These are phyloP conservation scores for Suillus weaverae DNA, from an alignment of 768 basidiomycete species.

Conservation along the genomic window DNA sequence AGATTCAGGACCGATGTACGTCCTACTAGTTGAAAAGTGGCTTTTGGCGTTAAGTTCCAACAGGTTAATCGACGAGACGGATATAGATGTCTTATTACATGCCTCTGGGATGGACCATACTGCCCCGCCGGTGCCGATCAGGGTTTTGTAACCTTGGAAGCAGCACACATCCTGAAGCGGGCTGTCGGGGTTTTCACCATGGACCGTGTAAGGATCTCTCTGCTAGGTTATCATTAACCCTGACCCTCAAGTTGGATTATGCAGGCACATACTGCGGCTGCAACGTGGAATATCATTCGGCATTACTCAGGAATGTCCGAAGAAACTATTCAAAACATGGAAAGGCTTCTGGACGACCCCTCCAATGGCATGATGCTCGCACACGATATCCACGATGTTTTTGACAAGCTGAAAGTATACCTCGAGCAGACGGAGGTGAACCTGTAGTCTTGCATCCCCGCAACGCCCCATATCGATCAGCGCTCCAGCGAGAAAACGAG, in stretches of 20 bases:
- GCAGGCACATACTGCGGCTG: neutral
- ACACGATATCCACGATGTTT: neutral
- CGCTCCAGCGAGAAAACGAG: neutral
- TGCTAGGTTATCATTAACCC: neutral
- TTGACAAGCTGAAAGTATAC: neutral
- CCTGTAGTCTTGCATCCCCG: neutral
- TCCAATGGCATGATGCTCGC: neutral
- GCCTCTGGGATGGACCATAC: neutral
- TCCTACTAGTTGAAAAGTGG: neutral
- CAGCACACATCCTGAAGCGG: neutral
- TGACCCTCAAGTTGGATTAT: neutral
- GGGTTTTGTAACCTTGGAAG: neutral
- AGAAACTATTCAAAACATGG: neutral
- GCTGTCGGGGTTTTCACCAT: neutral
- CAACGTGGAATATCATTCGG: neutral
- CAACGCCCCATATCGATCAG: neutral
- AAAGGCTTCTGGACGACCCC: neutral
- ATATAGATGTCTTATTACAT: neutral
- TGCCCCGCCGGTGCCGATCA: neutral
- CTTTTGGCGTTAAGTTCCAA: neutral
- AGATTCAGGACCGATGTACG: neutral
- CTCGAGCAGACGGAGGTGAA: neutral
- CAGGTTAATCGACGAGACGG: neutral
- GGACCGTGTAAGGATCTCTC: neutral
- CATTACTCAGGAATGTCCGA: neutral